Evolutionary conservation across 805 yeast species (phyloP).

Genomic region (Vanderwaltozyma tropicalis): DNA sequence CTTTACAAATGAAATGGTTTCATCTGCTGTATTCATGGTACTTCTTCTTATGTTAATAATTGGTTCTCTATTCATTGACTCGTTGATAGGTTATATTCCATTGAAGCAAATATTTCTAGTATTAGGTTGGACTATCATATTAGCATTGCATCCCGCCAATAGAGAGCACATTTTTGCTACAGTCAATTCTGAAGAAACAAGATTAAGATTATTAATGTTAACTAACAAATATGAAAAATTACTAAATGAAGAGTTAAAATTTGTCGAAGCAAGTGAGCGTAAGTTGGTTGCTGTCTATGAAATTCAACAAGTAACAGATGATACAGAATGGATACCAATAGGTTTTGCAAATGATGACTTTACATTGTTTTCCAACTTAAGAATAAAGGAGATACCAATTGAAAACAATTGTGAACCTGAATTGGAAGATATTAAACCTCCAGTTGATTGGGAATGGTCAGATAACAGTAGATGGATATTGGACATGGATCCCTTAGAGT

Average conservation of each 20-base stretch:
- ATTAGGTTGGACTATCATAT: slow-evolving; percentile 40
- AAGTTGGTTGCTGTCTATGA: slow-evolving; percentile 58
- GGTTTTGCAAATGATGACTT: slow-evolving; percentile 49
- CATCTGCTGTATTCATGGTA: slow-evolving; percentile 40
- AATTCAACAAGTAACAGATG: slow-evolving; percentile 43
- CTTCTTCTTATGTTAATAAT: slow-evolving; percentile 26
- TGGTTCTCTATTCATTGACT: slow-evolving; percentile 26
- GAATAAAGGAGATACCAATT: slow-evolving; percentile 24
- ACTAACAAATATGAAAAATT: slow-evolving; percentile 41
- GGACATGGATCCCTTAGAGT: slow-evolving; percentile 50
- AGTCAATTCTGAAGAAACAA: slow-evolving; percentile 54
- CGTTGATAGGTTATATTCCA: slow-evolving; percentile 25
- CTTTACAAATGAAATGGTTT: slow-evolving; percentile 52
- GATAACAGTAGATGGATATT: slow-evolving; percentile 44
- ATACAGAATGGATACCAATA: slow-evolving; percentile 49
- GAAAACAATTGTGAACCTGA: slow-evolving; percentile 10
- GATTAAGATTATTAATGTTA: slow-evolving; percentile 39
- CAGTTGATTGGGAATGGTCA: slow-evolving; percentile 47
- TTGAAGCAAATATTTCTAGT: slow-evolving; percentile 30
- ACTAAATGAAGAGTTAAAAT: slow-evolving; percentile 31
- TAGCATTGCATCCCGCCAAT: slow-evolving; percentile 44
- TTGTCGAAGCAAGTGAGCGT: slow-evolving; percentile 34
- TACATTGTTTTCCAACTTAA: slow-evolving; percentile 36
- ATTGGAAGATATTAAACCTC: slow-evolving; percentile 40
- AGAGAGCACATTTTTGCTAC: slow-evolving; percentile 37